These are phyloP conservation scores for Aspergillus glaucus DNA, from an alignment of 2,329 filamentous ascomycete species.

Conservation along the genomic window DNA sequence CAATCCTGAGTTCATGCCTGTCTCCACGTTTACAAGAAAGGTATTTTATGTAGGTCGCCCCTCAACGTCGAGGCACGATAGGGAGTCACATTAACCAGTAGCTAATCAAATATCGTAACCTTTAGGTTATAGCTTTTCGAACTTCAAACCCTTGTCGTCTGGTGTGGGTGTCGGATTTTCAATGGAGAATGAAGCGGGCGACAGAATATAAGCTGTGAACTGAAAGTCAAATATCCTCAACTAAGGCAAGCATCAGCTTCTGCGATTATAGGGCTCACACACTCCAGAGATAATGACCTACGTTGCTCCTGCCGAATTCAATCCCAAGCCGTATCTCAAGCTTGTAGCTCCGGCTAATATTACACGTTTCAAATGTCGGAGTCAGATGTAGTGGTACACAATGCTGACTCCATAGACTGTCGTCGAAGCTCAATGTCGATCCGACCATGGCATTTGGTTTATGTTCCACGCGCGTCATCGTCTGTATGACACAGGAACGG, in stretches of 20 bases:
- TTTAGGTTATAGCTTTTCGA: neutral
- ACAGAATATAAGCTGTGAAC: slow-evolving; percentile 11
- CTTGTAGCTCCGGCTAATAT: slow-evolving; percentile 10
- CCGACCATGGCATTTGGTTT: neutral
- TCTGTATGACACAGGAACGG: slow-evolving; percentile 12
- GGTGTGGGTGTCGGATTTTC: neutral
- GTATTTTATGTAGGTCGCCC: too few relatives aligned
- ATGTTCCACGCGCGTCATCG: slow-evolving; percentile 1
- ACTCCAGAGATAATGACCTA: neutral
- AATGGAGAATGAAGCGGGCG: neutral
- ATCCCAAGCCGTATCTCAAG: slow-evolving; percentile 10
- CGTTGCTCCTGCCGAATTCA: slow-evolving; percentile 5
- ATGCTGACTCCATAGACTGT: slow-evolving; percentile 2
- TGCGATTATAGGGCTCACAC: neutral
- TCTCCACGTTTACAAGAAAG: too few relatives aligned
- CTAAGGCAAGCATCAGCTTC: neutral
- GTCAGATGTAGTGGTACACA: slow-evolving; percentile 6
- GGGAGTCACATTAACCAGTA: too few relatives aligned
- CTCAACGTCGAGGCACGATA: too few relatives aligned
- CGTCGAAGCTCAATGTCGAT: neutral
- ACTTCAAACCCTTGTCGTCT: neutral
- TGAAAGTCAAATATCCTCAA: slow-evolving; percentile 9
- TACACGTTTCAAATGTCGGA: slow-evolving; percentile 13
- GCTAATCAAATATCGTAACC: too few relatives aligned
- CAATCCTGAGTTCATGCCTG: too few relatives aligned